phyloP scores from a whole-genome alignment of 2,329 filamentous ascomycete species.

The Tolypocladium amazonense region DNA sequence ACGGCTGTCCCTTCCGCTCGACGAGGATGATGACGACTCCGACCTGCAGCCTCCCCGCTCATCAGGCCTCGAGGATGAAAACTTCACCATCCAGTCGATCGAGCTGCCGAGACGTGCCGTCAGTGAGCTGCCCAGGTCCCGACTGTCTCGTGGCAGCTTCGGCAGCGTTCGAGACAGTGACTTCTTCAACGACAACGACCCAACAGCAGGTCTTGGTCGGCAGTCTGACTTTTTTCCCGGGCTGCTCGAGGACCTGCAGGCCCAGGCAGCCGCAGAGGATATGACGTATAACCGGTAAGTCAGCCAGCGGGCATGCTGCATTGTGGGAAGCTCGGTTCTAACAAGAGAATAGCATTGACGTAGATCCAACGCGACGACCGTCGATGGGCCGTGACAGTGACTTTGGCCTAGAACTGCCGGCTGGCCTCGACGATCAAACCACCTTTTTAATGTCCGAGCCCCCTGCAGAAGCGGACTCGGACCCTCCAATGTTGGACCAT shows the following conservation, averaged over 20 bases:
- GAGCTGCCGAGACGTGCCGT: slow-evolving; percentile 45
- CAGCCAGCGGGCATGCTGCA: not conserved
- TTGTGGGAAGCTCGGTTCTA: not conserved
- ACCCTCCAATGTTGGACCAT: slow-evolving; percentile 9
- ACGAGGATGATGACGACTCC: slow-evolving; percentile 39
- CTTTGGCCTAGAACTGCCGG: slow-evolving; percentile 39
- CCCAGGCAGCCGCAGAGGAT: slow-evolving; percentile 24
- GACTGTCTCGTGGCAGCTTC: slow-evolving; percentile 42
- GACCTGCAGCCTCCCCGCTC: slow-evolving; percentile 42
- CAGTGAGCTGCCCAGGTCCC: slow-evolving; percentile 31
- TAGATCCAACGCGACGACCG: slow-evolving; percentile 27
- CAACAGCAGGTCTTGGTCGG: slow-evolving; percentile 30
- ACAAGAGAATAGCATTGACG: slow-evolving; percentile 19
- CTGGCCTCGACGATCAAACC: slow-evolving; percentile 35
- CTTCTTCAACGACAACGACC: slow-evolving; percentile 25
- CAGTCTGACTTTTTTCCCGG: slow-evolving; percentile 44
- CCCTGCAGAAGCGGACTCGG: slow-evolving; percentile 1
- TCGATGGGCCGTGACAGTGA: slow-evolving; percentile 36
- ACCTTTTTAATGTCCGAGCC: slow-evolving; percentile 37
- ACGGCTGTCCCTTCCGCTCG: slow-evolving; percentile 43
- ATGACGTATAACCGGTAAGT: slow-evolving; percentile 33
- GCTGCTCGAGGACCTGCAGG: slow-evolving; percentile 31
- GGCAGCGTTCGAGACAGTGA: slow-evolving; percentile 45
- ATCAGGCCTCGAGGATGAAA: slow-evolving; percentile 46
- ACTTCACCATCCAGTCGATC: slow-evolving; percentile 47